phyloP scores from a whole-genome alignment of 1,139 yeast genomes.

The Yamadazyma epiphylla region DNA sequence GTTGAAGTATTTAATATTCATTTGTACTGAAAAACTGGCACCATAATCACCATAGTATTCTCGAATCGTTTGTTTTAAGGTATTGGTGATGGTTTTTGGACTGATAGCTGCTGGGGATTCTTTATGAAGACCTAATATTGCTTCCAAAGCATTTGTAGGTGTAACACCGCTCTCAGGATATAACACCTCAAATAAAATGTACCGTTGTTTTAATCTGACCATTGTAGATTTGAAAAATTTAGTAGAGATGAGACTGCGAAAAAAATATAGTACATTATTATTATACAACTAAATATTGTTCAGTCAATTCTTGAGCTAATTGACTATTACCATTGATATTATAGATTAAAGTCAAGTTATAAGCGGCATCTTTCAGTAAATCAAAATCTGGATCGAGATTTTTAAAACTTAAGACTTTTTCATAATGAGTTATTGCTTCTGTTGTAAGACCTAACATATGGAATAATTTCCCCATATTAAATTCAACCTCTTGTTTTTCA shows the following conservation, averaged over 20 bases:
- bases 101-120: slow-evolving; percentile 45
- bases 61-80: slow-evolving; percentile 51
- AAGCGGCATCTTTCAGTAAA: slow-evolving; percentile 76
- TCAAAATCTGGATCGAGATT: slow-evolving; percentile 40
- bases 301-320: slow-evolving; percentile 61
- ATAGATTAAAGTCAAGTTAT: slow-evolving; percentile 74
- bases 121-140: slow-evolving; percentile 46
- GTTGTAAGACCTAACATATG: slow-evolving; percentile 76
- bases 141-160: slow-evolving; percentile 20
- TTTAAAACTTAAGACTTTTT: slow-evolving; percentile 50
- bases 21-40: slow-evolving; percentile 58
- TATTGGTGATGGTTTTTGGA: slow-evolving; percentile 45
- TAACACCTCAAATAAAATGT: slow-evolving; percentile 73
- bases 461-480: slow-evolving; percentile 80
- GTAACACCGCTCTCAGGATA: slow-evolving; percentile 45
- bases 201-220: slow-evolving; percentile 88
- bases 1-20: slow-evolving; percentile 78
- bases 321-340: slow-evolving; percentile 67
- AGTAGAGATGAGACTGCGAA: too few species aligned
- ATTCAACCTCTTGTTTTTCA: slow-evolving; percentile 75
- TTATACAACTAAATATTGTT: slow-evolving; percentile 48
- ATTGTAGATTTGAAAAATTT: too few species aligned
- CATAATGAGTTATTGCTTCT: slow-evolving; percentile 70
- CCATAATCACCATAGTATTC: slow-evolving; percentile 78
- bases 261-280: slow-evolving; percentile 1